Evolutionary conservation across 1,284 basidiomycete genomes (phyloP), one percentile per base, ranked within the genome.

Genomic region (Heterobasidion annosum): DNA sequence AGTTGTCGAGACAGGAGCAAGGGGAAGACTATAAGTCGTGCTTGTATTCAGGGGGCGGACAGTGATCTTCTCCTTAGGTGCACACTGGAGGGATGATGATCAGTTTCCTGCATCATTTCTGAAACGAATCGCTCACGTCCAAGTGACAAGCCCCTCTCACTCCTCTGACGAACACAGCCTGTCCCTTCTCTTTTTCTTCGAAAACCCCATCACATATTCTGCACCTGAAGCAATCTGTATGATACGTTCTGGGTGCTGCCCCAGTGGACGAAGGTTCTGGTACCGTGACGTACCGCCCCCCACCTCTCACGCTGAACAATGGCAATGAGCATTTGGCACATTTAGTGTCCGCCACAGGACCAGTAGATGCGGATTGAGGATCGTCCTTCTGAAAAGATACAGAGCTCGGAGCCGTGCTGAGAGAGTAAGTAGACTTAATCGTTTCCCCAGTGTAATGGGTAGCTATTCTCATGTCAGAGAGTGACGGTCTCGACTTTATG

Each of bases 171-270:
- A 88, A 91, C 32, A 81, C 71, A 6, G 85, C 80, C 58, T 83
- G 79, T 3, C 84, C 83, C 33, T 72, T 75, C 48, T 72, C 71
- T 40, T 71, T 72, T 62, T 86, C 85, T 58, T 77, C 78, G 61
- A 91, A 88, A 6, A 74, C 63, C 8, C 77, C 74, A 48, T 79
- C 71, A 62, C 88, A 91, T 19, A 85, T 70, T 25, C 68, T 71
- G 62, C 88, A 91, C 55, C 75, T 79, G 67, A 91, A 90, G 63
- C 88, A 91, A 44, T 79, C 75, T 2, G 77, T 74, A 59, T 91
- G 88, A 62, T 86, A 91, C 25, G 75, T 75, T 65, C 77, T 77
- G 34, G 75, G 73, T 43, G 74, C 70, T 33, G 68, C 69, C 19
- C 67, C 72, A 59, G 54, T 68, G 65, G 61, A 73, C 57, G 65